Conservation (phyloP, 345 rosid species). For the Salix arbutifolia region DNA sequence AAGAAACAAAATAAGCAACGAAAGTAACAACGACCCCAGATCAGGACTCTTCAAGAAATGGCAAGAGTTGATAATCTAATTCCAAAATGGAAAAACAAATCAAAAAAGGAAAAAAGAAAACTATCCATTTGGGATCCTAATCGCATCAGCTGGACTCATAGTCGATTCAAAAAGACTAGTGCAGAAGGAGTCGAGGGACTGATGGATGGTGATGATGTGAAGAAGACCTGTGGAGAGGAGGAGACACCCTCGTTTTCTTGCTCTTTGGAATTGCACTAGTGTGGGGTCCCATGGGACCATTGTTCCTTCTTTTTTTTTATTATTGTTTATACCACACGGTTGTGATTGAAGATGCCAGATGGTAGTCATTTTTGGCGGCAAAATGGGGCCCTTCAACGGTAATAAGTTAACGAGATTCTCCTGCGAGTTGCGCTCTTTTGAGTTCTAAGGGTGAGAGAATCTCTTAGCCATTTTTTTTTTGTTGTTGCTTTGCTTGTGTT, state of each 20-base stretch:
- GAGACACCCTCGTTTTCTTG: slow-evolving; percentile 20
- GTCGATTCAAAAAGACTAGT: neutral
- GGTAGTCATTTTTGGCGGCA: slow-evolving; percentile 29
- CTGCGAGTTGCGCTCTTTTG: neutral
- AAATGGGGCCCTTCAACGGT: slow-evolving; percentile 14
- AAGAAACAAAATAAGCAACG: neutral
- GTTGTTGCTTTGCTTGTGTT: neutral
- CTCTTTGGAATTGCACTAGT: slow-evolving; percentile 9
- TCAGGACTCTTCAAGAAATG: slow-evolving; percentile 19
- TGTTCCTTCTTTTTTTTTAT: neutral
- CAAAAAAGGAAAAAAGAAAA: neutral
- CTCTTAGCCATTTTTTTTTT: neutral
- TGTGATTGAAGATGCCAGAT: slow-evolving; percentile 8
- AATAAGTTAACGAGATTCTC: slow-evolving; percentile 10
- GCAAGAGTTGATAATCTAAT: neutral
- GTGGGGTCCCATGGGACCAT: slow-evolving; percentile 26
- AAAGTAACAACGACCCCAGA: slow-evolving; percentile 15
- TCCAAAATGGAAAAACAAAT: neutral
- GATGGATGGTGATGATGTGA: slow-evolving; percentile 15
- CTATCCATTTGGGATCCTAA: slow-evolving; percentile 13
- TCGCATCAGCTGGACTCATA: slow-evolving; percentile 35
- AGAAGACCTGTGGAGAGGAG: slow-evolving; percentile 2
- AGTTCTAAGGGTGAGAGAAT: slow-evolving; percentile 7
- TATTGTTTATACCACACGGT: slow-evolving; percentile 17
- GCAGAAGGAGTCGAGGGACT: neutral